phyloP scores from a whole-genome alignment of 176 grass and related monocot genomes.

The Paspalum notatum region DNA sequence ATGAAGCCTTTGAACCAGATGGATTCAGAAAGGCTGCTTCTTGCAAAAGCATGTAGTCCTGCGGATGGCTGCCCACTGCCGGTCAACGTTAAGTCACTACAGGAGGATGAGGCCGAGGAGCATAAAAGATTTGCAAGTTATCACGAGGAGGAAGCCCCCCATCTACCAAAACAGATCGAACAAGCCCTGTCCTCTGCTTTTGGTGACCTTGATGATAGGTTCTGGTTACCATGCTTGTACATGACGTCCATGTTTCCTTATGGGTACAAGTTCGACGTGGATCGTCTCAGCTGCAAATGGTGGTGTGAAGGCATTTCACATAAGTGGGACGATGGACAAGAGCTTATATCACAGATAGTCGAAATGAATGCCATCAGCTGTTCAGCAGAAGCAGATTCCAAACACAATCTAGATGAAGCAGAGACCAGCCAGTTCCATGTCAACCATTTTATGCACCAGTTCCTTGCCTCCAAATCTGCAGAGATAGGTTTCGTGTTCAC shows the following conservation, averaged over 20 bases:
- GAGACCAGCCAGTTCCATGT: not conserved
- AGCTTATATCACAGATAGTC: not conserved
- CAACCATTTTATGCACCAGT: not conserved
- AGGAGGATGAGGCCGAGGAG: no score
- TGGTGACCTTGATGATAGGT: fast-evolving
- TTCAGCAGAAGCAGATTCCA: not conserved
- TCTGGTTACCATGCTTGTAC: not conserved
- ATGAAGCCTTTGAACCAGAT: not conserved
- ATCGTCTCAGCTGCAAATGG: not conserved
- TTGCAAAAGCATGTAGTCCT: not conserved
- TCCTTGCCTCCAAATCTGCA: not conserved
- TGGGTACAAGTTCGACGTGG: not conserved
- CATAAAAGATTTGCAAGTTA: no score
- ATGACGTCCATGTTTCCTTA: not conserved
- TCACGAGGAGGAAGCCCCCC: not conserved
- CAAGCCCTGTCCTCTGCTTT: not conserved
- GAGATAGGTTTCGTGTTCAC: not conserved
- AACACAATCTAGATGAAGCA: not conserved
- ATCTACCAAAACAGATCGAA: not conserved
- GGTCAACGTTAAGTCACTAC: no score
- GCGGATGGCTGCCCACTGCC: not conserved
- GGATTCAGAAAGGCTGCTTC: not conserved
- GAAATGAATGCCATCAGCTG: not conserved
- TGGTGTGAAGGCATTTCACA: not conserved
- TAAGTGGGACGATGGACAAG: not conserved